Evolutionary conservation across 805 yeast genomes (phyloP).

Genomic region (Ogataea trehaloabstinens): DNA sequence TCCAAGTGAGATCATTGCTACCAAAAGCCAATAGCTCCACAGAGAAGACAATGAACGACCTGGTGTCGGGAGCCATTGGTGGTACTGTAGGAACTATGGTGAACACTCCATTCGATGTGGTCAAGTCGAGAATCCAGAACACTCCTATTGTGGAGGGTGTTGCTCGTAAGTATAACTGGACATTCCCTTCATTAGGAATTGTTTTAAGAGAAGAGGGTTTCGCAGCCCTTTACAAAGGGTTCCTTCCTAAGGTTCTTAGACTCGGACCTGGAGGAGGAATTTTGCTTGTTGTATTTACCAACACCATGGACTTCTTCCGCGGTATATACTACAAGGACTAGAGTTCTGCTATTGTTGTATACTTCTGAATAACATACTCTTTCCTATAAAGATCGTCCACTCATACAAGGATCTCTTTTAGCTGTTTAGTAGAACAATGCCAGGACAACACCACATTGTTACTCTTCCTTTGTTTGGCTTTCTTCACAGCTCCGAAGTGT

Average conservation of each 20-base stretch:
- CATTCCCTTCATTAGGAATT: constrained; percentile 70
- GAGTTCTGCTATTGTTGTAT: no score
- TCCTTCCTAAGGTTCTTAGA: constrained; percentile 94
- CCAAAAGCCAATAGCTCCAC: constrained; percentile 72
- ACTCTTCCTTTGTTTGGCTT: no score
- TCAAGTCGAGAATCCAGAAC: constrained; percentile 92
- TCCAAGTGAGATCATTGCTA: constrained; percentile 75
- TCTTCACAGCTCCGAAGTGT: no score
- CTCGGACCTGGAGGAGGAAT: constrained; percentile 99
- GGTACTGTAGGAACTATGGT: constrained; percentile 95
- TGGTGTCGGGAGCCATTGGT: constrained; percentile 92
- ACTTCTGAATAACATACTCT: no score
- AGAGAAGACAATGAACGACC: constrained; percentile 80
- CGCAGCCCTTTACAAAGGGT: constrained; percentile 89
- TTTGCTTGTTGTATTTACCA: constrained; percentile 91
- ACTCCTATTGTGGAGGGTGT: constrained; percentile 66
- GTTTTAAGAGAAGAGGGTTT: constrained; percentile 91
- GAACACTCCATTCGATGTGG: constrained; percentile 97
- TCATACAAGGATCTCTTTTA: not conserved
- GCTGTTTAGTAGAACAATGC: not conserved
- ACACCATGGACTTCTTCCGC: constrained; percentile 92
- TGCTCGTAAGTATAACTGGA: constrained; percentile 87
- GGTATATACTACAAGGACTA: constrained; percentile 37
- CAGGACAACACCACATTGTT: no score
- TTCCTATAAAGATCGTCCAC: no score